These are phyloP conservation scores for Aureobasidium sp. DNA, from an alignment of 2,329 filamentous ascomycete genomes.

Conservation along the genomic window DNA sequence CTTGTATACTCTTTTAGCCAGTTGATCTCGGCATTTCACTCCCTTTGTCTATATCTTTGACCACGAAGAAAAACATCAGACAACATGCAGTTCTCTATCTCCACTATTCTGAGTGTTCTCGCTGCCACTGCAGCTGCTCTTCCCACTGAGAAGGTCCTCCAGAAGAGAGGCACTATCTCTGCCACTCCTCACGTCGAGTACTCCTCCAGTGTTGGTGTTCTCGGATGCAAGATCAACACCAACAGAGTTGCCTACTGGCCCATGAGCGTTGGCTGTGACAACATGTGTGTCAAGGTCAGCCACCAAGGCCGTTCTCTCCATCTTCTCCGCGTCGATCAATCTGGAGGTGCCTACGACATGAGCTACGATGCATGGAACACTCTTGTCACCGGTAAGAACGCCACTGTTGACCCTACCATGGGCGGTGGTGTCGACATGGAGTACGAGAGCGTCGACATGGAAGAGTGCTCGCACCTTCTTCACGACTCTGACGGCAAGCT, in stretches of 20 bases:
- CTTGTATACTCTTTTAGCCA: constrained; percentile 7
- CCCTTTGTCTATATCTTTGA: background rate
- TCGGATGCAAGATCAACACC: constrained; percentile 53
- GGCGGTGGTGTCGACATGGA: constrained; percentile 46
- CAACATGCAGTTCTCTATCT: constrained; percentile 15
- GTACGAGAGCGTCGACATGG: constrained; percentile 41
- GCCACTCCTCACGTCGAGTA: constrained; percentile 49
- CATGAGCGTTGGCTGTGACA: constrained; percentile 42
- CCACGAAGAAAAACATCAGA: background rate
- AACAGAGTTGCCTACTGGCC: constrained; percentile 57
- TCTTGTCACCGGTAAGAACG: constrained; percentile 43
- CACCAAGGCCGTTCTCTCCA: constrained; percentile 39
- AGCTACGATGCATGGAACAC: constrained; percentile 56
- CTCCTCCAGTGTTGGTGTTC: constrained; percentile 49
- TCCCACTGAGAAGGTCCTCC: constrained; percentile 10
- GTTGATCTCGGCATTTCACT: constrained; percentile 1
- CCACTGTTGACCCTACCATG: constrained; percentile 35
- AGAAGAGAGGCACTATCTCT: constrained; percentile 14
- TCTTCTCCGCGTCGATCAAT: constrained; percentile 51
- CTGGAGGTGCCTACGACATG: constrained; percentile 50
- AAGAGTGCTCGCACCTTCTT: constrained; percentile 44
- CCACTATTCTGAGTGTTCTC: constrained; percentile 15
- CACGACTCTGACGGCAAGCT: constrained; percentile 33
- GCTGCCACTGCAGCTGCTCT: constrained; percentile 15
- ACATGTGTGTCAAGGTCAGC: constrained; percentile 49